Percentiles rank a stretch among this genome's conserved stretches.
phyloP scores from a whole-genome alignment of 148 eudicot species.

The Rhododendron vialii region DNA sequence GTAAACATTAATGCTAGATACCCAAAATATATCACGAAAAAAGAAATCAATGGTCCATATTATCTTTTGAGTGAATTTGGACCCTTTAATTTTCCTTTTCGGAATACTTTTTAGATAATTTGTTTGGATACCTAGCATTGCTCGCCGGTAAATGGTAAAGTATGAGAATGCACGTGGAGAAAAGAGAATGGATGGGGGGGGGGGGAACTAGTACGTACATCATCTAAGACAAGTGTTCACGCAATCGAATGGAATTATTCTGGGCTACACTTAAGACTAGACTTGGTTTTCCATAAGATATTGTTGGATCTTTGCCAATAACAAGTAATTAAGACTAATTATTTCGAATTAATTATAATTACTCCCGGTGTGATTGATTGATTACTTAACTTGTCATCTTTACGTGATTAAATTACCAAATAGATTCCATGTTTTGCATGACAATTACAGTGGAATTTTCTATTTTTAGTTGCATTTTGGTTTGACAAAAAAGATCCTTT shows the following conservation, averaged over 20 bases:
- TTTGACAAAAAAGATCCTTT: neutral
- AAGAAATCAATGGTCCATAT: too few species aligned
- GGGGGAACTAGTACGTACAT: neutral
- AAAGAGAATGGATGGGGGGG: neutral
- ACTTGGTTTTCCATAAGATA: neutral
- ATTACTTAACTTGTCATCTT: neutral
- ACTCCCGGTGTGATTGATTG: neutral
- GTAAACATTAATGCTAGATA: too few species aligned
- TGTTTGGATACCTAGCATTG: too few species aligned
- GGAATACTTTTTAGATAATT: too few species aligned
- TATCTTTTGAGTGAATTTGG: too few species aligned
- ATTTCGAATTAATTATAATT: neutral
- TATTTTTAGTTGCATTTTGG: neutral
- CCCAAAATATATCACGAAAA: too few species aligned
- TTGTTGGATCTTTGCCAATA: constrained; percentile 2
- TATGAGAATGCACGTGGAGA: neutral
- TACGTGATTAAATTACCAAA: neutral
- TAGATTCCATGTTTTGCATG: constrained; percentile 14
- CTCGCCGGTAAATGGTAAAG: neutral
- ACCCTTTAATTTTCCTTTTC: too few species aligned
- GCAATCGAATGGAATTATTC: neutral
- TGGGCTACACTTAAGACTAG: neutral
- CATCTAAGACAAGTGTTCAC: constrained; percentile 2
- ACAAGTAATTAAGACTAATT: neutral
- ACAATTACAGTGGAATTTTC: neutral